phyloP scores from a whole-genome alignment of 192 early-diverging fungal species.

The Endogone sp. region DNA sequence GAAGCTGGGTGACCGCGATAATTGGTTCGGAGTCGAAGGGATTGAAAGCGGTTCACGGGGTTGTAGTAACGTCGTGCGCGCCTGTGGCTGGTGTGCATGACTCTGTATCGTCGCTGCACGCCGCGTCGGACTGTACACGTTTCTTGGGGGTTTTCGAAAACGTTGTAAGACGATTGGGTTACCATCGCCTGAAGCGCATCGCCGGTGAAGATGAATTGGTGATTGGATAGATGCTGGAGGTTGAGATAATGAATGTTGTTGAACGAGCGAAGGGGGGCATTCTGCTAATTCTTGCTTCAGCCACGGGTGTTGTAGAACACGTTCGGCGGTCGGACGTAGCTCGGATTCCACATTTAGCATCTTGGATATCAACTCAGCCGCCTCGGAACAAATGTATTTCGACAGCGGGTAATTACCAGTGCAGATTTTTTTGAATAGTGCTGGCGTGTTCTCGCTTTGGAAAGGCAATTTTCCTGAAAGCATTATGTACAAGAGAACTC shows the following conservation, averaged over 20 bases:
- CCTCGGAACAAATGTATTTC: constrained; percentile 29
- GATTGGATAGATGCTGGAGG: not conserved
- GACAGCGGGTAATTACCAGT: constrained; percentile 50
- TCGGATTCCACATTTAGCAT: constrained; percentile 49
- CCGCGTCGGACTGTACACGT: too few species aligned
- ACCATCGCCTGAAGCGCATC: too few species aligned
- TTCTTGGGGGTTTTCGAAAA: too few species aligned
- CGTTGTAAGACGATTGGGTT: too few species aligned
- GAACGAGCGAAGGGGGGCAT: constrained; percentile 11
- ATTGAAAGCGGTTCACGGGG: too few species aligned
- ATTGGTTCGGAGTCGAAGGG: too few species aligned
- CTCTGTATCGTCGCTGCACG: too few species aligned
- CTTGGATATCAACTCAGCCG: constrained; percentile 40
- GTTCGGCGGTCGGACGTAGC: constrained; percentile 50
- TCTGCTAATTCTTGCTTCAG: constrained; percentile 29
- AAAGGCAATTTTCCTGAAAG: constrained; percentile 58
- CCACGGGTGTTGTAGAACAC: constrained; percentile 53
- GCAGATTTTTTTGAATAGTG: constrained; percentile 59
- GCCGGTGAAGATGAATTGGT: too few species aligned
- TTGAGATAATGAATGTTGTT: constrained; percentile 8
- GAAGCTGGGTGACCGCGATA: too few species aligned
- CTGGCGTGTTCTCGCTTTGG: constrained; percentile 49
- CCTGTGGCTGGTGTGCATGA: too few species aligned
- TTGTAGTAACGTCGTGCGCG: too few species aligned
- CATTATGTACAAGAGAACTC: constrained; percentile 58